These are phyloP conservation scores for Populus tomentosa DNA, from an alignment of 441 rosid genomes.

Conservation along the genomic window DNA sequence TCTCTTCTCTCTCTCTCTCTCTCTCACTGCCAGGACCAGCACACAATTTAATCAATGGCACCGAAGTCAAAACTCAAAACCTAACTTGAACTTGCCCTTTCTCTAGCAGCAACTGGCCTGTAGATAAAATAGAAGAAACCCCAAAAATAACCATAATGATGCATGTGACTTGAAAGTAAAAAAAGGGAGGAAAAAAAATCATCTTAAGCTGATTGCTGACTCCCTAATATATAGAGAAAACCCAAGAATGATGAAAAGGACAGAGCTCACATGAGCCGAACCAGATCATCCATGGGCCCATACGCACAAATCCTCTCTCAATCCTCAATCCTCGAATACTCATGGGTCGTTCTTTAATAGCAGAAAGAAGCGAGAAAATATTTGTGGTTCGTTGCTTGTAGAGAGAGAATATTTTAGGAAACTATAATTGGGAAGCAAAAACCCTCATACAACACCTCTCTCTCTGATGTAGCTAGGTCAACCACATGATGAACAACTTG, in stretches of 20 bases:
- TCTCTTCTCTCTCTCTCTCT: constrained; percentile 1
- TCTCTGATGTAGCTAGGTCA: constrained; percentile 22
- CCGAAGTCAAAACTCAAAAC: constrained; percentile 40
- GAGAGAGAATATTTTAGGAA: background rate
- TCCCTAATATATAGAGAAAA: constrained; percentile 12
- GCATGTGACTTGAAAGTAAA: background rate
- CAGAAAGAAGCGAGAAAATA: background rate
- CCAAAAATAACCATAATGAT: background rate
- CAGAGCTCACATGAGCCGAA: constrained; percentile 89
- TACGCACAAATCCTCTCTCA: constrained; percentile 28
- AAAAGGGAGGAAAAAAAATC: background rate
- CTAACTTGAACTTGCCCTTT: constrained; percentile 27
- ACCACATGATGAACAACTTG: constrained; percentile 13
- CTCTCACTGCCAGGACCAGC: constrained; percentile 34
- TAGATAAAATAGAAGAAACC: background rate
- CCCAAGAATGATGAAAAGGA: constrained; percentile 64
- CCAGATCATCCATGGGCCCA: constrained; percentile 93
- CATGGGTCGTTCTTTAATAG: constrained; percentile 11
- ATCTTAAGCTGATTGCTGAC: background rate
- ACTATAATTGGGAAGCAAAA: background rate
- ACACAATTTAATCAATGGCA: constrained; percentile 33
- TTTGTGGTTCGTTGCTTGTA: background rate
- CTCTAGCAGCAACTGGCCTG: background rate
- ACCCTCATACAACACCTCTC: background rate
- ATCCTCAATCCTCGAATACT: constrained; percentile 2